Conservation (phyloP, 1,284 basidiomycete genomes). For the Apiotrichum laibachii region DNA sequence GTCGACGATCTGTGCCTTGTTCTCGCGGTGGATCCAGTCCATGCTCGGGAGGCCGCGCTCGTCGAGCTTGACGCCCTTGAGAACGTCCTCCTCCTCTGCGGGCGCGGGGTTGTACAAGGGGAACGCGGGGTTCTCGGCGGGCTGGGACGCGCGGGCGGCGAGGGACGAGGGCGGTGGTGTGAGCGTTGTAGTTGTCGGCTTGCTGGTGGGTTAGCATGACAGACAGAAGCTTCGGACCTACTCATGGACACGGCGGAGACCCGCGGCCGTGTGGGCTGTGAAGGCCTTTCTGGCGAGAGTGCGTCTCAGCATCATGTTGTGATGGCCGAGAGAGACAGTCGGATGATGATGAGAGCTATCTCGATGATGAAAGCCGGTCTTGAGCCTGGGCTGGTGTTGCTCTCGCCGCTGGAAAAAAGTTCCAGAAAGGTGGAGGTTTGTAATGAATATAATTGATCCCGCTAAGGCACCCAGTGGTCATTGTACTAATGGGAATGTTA, state of each 20-base stretch:
- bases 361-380: not conserved
- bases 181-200: not conserved
- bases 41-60: constrained; percentile 23
- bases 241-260: constrained; percentile 1
- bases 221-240: not conserved
- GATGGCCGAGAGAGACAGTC: not conserved
- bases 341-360: not conserved
- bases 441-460: too few species aligned
- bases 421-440: too few species aligned
- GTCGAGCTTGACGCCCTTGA: not conserved
- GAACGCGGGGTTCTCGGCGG: constrained; percentile 3
- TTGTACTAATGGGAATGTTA: too few species aligned
- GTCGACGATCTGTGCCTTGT: constrained; percentile 23
- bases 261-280: not conserved
- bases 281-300: constrained; percentile 19
- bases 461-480: too few species aligned
- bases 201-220: not conserved
- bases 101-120: constrained; percentile 20
- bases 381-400: too few species aligned
- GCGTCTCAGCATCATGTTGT: constrained; percentile 22
- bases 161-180: not conserved
- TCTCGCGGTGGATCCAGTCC: constrained; percentile 17
- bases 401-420: too few species aligned
- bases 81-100: not conserved
- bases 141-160: not conserved